Conservation (phyloP, 805 yeast genomes). For the Wickerhamomyces bovis region DNA sequence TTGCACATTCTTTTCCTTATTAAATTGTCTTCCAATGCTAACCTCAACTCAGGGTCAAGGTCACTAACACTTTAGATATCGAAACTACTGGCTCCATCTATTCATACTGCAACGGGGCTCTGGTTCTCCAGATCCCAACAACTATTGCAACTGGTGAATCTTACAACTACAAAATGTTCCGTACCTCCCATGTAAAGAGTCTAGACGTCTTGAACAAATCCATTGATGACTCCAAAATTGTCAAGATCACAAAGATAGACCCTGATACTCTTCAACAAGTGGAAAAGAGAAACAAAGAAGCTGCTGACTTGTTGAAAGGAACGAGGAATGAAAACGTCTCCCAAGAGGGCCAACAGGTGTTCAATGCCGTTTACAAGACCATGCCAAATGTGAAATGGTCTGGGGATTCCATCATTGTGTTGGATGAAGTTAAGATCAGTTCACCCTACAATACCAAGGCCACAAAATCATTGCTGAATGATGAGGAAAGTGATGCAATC, state of each 20-base stretch:
- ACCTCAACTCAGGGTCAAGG: conserved; percentile 39
- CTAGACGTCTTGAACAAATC: conserved; percentile 41
- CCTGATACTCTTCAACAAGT: conserved; percentile 11
- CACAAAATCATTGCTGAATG: conserved; percentile 8
- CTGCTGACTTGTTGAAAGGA: conserved; percentile 19
- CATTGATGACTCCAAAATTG: conserved; percentile 17
- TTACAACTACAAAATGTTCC: conserved; percentile 43
- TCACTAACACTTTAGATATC: conserved; percentile 54
- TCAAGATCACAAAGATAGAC: conserved; percentile 12
- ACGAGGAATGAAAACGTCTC: conserved; percentile 32
- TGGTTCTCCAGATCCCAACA: conserved; percentile 24
- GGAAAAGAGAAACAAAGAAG: conserved; percentile 14
- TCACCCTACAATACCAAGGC: conserved; percentile 36
- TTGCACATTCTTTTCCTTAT: not conserved
- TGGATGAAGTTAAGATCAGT: conserved; percentile 39
- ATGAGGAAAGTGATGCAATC: conserved; percentile 26
- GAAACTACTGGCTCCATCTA: conserved; percentile 57
- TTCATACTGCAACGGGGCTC: conserved; percentile 44
- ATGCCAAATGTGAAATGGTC: conserved; percentile 40
- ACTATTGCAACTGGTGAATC: conserved; percentile 7
- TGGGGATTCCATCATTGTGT: conserved; percentile 36
- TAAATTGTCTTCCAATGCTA: not conserved
- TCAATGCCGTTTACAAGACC: conserved; percentile 38
- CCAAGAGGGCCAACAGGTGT: conserved; percentile 38
- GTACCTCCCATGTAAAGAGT: conserved; percentile 50